Evolutionary conservation across 2,329 filamentous ascomycete species (phyloP), one percentile per base, ranked within the genome.

Genomic region (Eutypella sp.): DNA sequence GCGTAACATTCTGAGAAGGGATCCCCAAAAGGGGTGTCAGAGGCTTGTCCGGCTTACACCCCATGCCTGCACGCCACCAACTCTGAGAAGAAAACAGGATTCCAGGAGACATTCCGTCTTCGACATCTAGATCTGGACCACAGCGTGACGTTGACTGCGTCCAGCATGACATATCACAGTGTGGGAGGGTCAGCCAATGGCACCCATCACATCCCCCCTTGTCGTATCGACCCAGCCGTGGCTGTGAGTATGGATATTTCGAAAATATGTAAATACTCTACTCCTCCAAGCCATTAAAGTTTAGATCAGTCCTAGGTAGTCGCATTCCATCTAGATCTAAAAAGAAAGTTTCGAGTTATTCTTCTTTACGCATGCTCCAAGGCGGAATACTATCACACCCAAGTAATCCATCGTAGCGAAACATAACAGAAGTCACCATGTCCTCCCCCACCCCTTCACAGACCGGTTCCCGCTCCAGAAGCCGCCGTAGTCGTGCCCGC

Each of bases 401-500:
- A n/a, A n/a, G n/a, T n/a, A n/a, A n/a, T n/a, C n/a, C n/a, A n/a
- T n/a, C n/a, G n/a, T n/a, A n/a, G n/a, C n/a, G n/a, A n/a, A n/a
- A n/a, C n/a, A n/a, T n/a, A n/a, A n/a, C 6, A 2, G 27, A 7
- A 41, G 41, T 39, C 16, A 54, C 11, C 4, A 62, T 62, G 59
- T 59, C 59, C 41, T 59, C 58, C 18, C 29, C 42, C 20, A 54
- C 46, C n/a, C 57, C 58, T 22, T 56, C 50, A 40, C n/a, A n/a
- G n/a, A n/a, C n/a, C n/a, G 55, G 48, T 38, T 49, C 50, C 2
- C 49, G 37, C 13, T 53, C 52, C 2, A 43, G 44, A 18, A 52
- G 55, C 41, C 60, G 60, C 42, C 57, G 58, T 38, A 54, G 52
- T 16, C 57, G 57, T 40, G 36, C 57, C 55, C 43, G 58, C 57